These are phyloP conservation scores for Trichoderma polysporum DNA, from an alignment of 2,329 filamentous ascomycete species.

Conservation along the genomic window DNA sequence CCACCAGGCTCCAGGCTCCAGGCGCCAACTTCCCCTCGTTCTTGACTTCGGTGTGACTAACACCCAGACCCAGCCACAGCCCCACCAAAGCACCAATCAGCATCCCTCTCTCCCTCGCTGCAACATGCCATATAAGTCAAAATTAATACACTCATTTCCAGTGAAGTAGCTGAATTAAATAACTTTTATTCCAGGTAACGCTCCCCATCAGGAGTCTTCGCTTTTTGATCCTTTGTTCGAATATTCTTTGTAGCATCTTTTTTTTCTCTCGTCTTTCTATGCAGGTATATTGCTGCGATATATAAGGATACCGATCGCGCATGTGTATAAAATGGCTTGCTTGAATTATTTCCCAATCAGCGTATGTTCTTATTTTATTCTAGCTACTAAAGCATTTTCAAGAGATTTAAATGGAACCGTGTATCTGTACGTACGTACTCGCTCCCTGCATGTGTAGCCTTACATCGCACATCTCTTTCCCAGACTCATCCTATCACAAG, in stretches of 20 bases:
- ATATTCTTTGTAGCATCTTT: neutral
- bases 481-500: neutral
- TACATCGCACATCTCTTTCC: neutral
- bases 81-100: neutral
- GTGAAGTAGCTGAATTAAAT: neutral
- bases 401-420: no score
- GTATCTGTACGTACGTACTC: no score
- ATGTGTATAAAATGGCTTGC: no score
- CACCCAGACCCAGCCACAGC: neutral
- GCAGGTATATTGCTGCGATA: neutral
- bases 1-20: no score
- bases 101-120: neutral
- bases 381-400: no score
- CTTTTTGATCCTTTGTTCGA: slow-evolving; percentile 7
- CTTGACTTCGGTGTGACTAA: neutral
- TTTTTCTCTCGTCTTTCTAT: neutral
- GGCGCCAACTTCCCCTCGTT: neutral
- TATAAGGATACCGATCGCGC: neutral
- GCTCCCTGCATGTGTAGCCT: neutral
- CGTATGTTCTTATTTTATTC: no score
- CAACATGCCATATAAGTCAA: neutral
- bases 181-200: neutral
- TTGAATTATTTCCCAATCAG: no score
- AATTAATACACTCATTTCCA: neutral
- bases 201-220: neutral